Conservation (phyloP, 23 red algal genomes). For the Agarophyton chilense region DNA sequence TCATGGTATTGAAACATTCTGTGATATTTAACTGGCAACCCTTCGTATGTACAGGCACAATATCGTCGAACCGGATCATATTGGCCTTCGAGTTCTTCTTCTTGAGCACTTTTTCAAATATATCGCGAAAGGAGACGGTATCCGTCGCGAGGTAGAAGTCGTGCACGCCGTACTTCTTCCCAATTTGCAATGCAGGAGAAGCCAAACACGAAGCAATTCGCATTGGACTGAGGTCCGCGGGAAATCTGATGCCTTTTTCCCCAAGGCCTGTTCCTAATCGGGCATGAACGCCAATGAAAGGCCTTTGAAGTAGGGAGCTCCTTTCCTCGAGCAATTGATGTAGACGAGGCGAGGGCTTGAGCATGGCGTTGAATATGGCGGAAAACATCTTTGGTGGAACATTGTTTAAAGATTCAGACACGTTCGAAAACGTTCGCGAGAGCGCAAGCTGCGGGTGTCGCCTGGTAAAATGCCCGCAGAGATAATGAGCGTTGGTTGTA, state of each 20-base stretch:
- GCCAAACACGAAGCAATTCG: background rate
- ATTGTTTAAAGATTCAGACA: background rate
- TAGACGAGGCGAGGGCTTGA: background rate
- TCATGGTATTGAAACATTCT: constrained; percentile 9
- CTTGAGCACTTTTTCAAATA: background rate
- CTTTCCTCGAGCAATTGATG: background rate
- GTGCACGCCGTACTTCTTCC: background rate
- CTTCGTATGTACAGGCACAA: constrained; percentile 1
- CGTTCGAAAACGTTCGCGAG: background rate
- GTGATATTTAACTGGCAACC: background rate
- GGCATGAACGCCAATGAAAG: constrained; percentile 9
- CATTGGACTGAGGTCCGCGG: background rate
- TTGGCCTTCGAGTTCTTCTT: background rate
- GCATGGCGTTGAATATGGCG: background rate
- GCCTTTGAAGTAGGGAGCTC: background rate
- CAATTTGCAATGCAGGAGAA: background rate
- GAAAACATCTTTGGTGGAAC: background rate
- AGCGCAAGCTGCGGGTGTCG: background rate
- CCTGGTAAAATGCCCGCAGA: background rate
- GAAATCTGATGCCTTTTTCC: background rate
- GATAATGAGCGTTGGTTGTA: background rate
- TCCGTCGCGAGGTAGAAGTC: constrained; percentile 12
- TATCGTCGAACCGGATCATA: constrained; percentile 2
- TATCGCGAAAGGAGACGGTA: background rate
- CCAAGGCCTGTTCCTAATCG: background rate